Conservation (phyloP, 805 yeast species). For the Wickerhamomyces strasburgensis region DNA sequence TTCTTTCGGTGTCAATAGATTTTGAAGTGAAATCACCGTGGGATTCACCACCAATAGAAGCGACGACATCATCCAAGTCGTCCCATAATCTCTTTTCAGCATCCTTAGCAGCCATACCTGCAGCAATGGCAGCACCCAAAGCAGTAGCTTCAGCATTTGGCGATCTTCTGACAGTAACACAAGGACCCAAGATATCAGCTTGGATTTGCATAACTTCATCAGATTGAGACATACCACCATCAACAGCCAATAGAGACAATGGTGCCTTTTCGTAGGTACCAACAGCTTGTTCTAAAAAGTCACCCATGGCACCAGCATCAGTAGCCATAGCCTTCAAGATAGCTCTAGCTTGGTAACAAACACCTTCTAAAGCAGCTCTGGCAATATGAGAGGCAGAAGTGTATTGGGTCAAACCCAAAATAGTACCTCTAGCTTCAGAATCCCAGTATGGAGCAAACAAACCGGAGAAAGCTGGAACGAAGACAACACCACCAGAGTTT, state of each 20-base stretch:
- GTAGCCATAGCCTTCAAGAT: constrained; percentile 84
- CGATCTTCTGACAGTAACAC: constrained; percentile 77
- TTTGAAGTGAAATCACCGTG: constrained; percentile 32
- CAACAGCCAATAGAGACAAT: constrained; percentile 64
- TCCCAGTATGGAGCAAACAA: constrained; percentile 96
- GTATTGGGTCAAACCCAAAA: constrained; percentile 88
- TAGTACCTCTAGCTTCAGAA: constrained; percentile 85
- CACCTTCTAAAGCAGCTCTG: constrained; percentile 92
- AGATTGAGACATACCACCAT: constrained; percentile 93
- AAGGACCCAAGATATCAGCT: constrained; percentile 85
- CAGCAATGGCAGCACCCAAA: constrained; percentile 93
- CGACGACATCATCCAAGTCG: constrained; percentile 62
- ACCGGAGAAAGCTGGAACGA: constrained; percentile 93
- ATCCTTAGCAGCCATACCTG: constrained; percentile 59
- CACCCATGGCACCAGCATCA: constrained; percentile 60
- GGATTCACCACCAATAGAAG: constrained; percentile 32
- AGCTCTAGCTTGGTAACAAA: constrained; percentile 89
- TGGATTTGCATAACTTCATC: constrained; percentile 91
- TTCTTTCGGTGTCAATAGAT: constrained; percentile 49
- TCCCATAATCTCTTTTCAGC: constrained; percentile 66
- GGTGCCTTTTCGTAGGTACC: constrained; percentile 42
- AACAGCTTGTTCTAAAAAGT: constrained; percentile 50
- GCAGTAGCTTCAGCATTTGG: constrained; percentile 89
- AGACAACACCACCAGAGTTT: constrained; percentile 86
- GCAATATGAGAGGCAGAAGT: constrained; percentile 91